Conservation (phyloP, 768 basidiomycete species). For the Termitomyces sp. region DNA sequence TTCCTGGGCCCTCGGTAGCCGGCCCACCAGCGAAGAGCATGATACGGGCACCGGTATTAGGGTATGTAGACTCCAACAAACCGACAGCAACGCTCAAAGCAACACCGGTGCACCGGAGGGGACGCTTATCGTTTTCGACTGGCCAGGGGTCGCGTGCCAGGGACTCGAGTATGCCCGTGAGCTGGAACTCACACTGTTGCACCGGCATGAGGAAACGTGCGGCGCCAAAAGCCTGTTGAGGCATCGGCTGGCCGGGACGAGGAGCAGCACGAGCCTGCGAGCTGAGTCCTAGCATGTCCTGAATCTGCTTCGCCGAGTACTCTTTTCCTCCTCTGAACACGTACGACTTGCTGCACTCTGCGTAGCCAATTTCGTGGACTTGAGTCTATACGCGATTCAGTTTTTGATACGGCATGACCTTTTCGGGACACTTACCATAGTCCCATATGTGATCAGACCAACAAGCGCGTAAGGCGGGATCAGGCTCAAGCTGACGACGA, state of each 20-base stretch:
- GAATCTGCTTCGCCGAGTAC: slow-evolving; percentile 92
- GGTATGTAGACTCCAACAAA: slow-evolving; percentile 89
- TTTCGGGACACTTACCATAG: slow-evolving; percentile 63
- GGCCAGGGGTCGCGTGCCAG: slow-evolving; percentile 95
- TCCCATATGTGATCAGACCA: slow-evolving; percentile 93
- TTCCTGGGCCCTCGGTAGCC: slow-evolving; percentile 93
- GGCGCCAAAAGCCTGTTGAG: slow-evolving; percentile 76
- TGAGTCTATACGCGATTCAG: slow-evolving; percentile 58
- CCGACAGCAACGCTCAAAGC: slow-evolving; percentile 93
- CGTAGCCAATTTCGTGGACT: slow-evolving; percentile 97
- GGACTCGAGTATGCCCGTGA: slow-evolving; percentile 88
- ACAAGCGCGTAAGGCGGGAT: slow-evolving; percentile 94
- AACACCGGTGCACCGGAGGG: slow-evolving; percentile 92
- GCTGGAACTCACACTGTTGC: slow-evolving; percentile 91
- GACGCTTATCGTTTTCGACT: slow-evolving; percentile 89
- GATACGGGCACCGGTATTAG: slow-evolving; percentile 93
- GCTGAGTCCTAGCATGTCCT: slow-evolving; percentile 93
- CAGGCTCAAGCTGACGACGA: slow-evolving; percentile 89
- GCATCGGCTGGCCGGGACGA: slow-evolving; percentile 79
- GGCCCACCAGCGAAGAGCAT: slow-evolving; percentile 97
- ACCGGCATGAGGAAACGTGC: slow-evolving; percentile 90
- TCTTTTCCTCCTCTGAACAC: slow-evolving; percentile 99
- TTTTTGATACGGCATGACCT: neutral
- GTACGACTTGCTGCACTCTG: slow-evolving; percentile 95
- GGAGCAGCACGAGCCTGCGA: slow-evolving; percentile 78